phyloP scores from a whole-genome alignment of 768 basidiomycete genomes.

The Thelephora ganbajun region DNA sequence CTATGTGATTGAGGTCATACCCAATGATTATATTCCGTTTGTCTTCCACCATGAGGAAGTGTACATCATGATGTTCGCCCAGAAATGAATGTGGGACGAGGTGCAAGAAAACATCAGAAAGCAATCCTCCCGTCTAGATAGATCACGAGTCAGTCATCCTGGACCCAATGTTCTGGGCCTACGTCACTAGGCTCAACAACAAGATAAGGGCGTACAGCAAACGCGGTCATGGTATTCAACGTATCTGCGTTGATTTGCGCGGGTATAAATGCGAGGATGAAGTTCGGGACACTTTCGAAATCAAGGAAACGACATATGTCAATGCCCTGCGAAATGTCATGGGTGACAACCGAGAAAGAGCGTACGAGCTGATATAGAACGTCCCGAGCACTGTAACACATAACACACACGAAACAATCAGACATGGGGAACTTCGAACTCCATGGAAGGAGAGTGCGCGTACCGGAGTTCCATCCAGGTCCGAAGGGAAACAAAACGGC shows the following conservation, averaged over 20 bases:
- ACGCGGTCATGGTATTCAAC: conserved; percentile 88
- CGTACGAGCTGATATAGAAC: conserved; percentile 94
- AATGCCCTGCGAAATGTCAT: conserved; percentile 4
- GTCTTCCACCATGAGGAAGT: conserved; percentile 77
- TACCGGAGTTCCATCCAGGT: conserved; percentile 74
- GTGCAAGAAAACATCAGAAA: conserved; percentile 88
- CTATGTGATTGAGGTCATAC: conserved; percentile 22
- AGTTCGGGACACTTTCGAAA: conserved; percentile 66
- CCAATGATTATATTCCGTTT: conserved; percentile 85
- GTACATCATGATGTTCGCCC: conserved; percentile 72
- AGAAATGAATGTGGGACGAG: conserved; percentile 87
- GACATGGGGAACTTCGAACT: neutral
- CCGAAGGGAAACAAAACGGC: conserved; percentile 79
- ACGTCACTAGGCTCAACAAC: neutral
- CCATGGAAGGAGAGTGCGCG: conserved; percentile 13
- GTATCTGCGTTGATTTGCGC: conserved; percentile 75
- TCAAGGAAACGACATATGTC: conserved; percentile 9
- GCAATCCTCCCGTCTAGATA: conserved; percentile 68
- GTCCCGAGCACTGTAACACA: conserved; percentile 55
- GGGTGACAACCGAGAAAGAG: conserved; percentile 11
- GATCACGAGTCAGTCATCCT: conserved; percentile 3
- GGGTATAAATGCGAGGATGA: conserved; percentile 89
- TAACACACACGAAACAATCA: neutral
- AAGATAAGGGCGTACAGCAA: conserved; percentile 46
- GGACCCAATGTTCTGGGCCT: neutral